Evolutionary conservation across 176 grass and related monocot species (phyloP), one percentile per base, ranked within the genome.

Genomic region (Juncus effusus): DNA sequence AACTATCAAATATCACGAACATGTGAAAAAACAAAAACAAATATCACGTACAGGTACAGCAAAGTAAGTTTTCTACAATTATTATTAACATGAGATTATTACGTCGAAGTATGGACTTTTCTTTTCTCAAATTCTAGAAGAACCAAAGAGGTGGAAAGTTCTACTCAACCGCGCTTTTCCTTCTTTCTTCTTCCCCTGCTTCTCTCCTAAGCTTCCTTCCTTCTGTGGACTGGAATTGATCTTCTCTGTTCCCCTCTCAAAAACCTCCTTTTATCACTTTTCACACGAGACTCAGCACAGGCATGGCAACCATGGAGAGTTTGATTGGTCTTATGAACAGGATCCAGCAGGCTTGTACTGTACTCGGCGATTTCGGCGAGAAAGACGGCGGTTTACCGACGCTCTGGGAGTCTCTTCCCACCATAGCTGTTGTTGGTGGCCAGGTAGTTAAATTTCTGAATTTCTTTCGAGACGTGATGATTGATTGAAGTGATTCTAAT

Each of bases 351-450:
- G 87, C 77, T 60, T 91, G 83, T 84, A 90, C 87, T 42, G 73
- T 72, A 65, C 87, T 90, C 11, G 83, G 87, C 51, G 87, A 90
- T 54, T 67, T 74, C 40, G 87, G 86, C 51, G 78, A 59, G 3
- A 62, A 8, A 3, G 51, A 28, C 15, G 57, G 42, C 65, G 65
- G 69, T 62, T 55, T 83, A 51, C 83, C 87, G 44, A 83, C 87
- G 1, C 87, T 90, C 14, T 90, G 87, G 87, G 87, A 90, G 62
- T 76, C 79, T 1, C 87, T 90, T 42, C 87, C 87, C 16, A 78
- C 87, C 14, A 85, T 90, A 13, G 87, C 80, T 66, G 88, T 91
- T 62, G 83, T 91, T 60, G 88, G 88, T 39, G 83, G 83, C 76
- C 88, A 91, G 83, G 87, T 90, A 10, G 13, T 19, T 19, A 55